phyloP scores from a whole-genome alignment of 2,329 filamentous ascomycete species.

The Coniochaeta sp. region DNA sequence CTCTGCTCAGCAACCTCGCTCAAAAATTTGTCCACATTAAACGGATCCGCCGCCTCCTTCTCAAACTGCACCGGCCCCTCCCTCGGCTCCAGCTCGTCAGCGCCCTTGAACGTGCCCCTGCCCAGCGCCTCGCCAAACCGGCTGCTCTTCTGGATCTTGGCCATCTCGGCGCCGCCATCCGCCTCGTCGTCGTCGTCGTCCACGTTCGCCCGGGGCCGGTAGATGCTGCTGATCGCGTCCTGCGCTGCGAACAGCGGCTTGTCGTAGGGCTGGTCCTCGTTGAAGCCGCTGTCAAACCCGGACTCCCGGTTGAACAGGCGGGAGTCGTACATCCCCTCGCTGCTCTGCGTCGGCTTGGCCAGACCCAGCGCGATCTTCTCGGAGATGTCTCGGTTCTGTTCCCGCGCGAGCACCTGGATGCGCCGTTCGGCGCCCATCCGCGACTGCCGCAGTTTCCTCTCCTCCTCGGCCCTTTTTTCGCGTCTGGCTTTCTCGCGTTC shows the following conservation, averaged over 20 bases:
- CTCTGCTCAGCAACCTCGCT: slow-evolving; percentile 67
- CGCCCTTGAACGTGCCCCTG: slow-evolving; percentile 84
- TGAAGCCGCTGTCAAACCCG: slow-evolving; percentile 87
- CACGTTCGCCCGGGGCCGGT: slow-evolving; percentile 69
- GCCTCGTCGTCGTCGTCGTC: slow-evolving; percentile 73
- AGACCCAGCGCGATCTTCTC: slow-evolving; percentile 93
- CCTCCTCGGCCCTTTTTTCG: slow-evolving; percentile 74
- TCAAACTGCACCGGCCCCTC: slow-evolving; percentile 96
- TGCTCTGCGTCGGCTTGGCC: slow-evolving; percentile 87
- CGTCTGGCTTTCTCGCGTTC: slow-evolving; percentile 72
- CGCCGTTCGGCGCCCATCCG: slow-evolving; percentile 92
- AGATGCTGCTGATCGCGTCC: slow-evolving; percentile 91
- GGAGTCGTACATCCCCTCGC: slow-evolving; percentile 95
- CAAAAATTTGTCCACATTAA: slow-evolving; percentile 92
- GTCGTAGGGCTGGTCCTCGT: slow-evolving; percentile 96
- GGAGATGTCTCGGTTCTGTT: slow-evolving; percentile 93
- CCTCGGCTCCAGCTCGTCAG: slow-evolving; percentile 73
- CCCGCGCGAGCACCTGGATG: slow-evolving; percentile 85
- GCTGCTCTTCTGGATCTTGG: slow-evolving; percentile 76
- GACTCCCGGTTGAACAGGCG: slow-evolving; percentile 89
- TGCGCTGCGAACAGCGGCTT: slow-evolving; percentile 95
- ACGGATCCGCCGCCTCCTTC: slow-evolving; percentile 74
- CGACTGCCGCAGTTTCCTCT: slow-evolving; percentile 85
- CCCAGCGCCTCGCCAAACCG: slow-evolving; percentile 83
- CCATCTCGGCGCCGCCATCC: slow-evolving; percentile 74